A percentile compares a stretch with the other conserved stretches of the same genome.
These are phyloP conservation scores for Ochromonas danica DNA, from an alignment of 108 stramenopile genomes.

Conservation along the genomic window DNA sequence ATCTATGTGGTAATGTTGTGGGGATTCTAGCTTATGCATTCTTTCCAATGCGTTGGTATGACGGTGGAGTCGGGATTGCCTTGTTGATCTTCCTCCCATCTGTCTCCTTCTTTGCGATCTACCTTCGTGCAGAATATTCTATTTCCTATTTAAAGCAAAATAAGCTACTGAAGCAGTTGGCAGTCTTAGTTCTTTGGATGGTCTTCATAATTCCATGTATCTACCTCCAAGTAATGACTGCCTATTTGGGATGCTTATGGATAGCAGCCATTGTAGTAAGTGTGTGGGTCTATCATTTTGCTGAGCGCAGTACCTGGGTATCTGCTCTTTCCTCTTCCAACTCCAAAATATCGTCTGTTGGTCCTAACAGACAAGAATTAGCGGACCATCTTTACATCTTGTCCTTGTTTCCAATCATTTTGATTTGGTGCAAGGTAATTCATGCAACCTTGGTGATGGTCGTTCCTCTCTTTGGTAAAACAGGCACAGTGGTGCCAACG, in stretches of 20 bases:
- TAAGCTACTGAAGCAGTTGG: neutral
- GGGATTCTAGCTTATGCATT: neutral
- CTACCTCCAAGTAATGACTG: neutral
- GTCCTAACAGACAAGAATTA: neutral
- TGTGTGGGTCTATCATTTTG: neutral
- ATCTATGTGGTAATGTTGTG: too few relatives aligned
- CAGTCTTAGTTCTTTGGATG: neutral
- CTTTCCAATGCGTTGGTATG: neutral
- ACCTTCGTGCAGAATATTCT: neutral
- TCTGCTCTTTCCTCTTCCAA: neutral
- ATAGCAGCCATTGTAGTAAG: neutral
- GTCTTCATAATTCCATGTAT: neutral
- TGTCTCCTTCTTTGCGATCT: neutral
- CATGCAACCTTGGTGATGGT: conserved; percentile 18
- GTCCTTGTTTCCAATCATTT: neutral
- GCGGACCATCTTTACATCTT: neutral
- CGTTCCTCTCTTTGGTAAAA: conserved; percentile 10
- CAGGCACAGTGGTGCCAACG: conserved; percentile 6
- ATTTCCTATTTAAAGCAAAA: neutral
- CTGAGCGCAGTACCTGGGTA: neutral
- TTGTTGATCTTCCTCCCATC: neutral
- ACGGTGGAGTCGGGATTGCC: neutral
- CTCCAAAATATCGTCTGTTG: too few relatives aligned
- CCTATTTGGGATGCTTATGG: neutral
- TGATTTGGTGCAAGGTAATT: neutral